These are phyloP conservation scores for Colletotrichum incanum DNA, from an alignment of 2,329 filamentous ascomycete genomes.

Conservation along the genomic window DNA sequence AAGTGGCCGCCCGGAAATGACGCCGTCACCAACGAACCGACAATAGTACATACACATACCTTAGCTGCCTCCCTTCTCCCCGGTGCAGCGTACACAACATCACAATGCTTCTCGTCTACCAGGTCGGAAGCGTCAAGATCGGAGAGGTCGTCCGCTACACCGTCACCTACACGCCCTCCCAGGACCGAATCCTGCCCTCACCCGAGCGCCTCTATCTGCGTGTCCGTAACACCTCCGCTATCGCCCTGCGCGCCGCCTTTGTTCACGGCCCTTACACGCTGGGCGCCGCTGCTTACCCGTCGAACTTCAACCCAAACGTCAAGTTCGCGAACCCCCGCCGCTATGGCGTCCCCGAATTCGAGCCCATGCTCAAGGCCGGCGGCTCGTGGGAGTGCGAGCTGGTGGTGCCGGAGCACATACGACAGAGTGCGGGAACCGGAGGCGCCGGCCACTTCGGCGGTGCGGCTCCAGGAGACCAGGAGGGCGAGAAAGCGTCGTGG, in stretches of 20 bases:
- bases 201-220: constrained; percentile 86
- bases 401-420: constrained; percentile 83
- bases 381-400: constrained; percentile 88
- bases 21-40: constrained; percentile 26
- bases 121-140: constrained; percentile 91
- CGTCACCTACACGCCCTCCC: constrained; percentile 90
- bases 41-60: constrained; percentile 23
- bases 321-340: constrained; percentile 79
- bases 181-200: constrained; percentile 91
- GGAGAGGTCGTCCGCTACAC: constrained; percentile 95
- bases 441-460: constrained; percentile 63
- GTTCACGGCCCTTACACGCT: constrained; percentile 96
- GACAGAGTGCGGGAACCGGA: constrained; percentile 72
- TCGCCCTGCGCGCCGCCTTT: constrained; percentile 93
- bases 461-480: constrained; percentile 55
- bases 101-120: constrained; percentile 90
- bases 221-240: constrained; percentile 92
- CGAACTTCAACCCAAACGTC: constrained; percentile 85
- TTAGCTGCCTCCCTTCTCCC: background rate
- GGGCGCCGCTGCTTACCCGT: constrained; percentile 88
- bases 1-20: constrained; percentile 31
- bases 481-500: constrained; percentile 80
- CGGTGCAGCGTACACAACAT: constrained; percentile 8
- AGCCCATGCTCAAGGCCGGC: constrained; percentile 96
- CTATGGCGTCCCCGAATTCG: constrained; percentile 89